Base-by-base conservation (phyloP, 2,329 filamentous ascomycete species). In the Aspergillus sp. region DNA sequence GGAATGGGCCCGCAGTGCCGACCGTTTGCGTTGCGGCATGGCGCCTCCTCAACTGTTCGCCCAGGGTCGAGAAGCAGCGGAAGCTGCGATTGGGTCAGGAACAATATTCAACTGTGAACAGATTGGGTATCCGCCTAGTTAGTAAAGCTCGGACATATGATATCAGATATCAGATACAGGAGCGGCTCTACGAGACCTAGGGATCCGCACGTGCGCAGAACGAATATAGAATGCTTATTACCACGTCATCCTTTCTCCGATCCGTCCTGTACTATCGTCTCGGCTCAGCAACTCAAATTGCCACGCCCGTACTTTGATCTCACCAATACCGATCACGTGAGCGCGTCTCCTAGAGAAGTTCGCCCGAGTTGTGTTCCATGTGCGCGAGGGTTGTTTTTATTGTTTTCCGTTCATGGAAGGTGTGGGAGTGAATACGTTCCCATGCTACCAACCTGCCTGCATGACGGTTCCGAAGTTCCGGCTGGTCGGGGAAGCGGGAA, bases 191-290 rank as follows among this genome's bases (percentile, higher is more conserved):
- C 50, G 50, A 60, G 19, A 30, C 30, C 25, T 5, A 45, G 56
- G 47, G 54, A 54, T 54, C 45, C 49, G 68, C 68, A 69, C 67
- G 62, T 70, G 64, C 64, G 62, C 51, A 25, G 62, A 64, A 59
- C 62, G 54, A 63, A 50, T 67, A 64, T 59, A 54, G 61, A 61
- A 71, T 69, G 70, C 68, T 73, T 74, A 72, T 64, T 71, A 71
- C 71, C 47, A 49, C 63, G 23, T 45, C 43, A 52, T 47, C 38
- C 31, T 43, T 54, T 46, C 52, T 47, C 22, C 50, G 23, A n/a
- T 31, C 49, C 3, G 45, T 54, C 13, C 22, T 22, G 4, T n/a
- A 23, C 23, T 50, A 15, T 49, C 22, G 31, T 48, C 34, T 13
- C 50, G 19, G 11, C 31, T 11, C 52, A 31, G 7, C 28, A 38